Base-by-base conservation (phyloP, 139 green algal genomes). In the Micractinium conductrix region DNA sequence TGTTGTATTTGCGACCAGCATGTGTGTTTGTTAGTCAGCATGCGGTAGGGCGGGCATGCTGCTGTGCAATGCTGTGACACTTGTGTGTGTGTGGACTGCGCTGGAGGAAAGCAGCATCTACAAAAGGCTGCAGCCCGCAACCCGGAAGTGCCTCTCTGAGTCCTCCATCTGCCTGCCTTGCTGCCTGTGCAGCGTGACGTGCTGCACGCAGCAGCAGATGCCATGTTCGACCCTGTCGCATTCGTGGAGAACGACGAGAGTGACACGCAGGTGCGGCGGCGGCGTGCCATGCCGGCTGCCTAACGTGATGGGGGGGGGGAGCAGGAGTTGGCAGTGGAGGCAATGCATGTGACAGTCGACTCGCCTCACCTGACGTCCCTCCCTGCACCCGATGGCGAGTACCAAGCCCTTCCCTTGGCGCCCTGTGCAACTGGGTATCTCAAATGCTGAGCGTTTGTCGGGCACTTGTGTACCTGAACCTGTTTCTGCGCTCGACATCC, bases 181-280 rank as follows among this genome's bases (percentile, higher is more conserved):
- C 69, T 78, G 42, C 71, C 53, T 62, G 2, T 21, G 19, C 53
- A 62, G 8, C 24, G 26, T 5, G 53, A 19, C 2, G 8, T 62
- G 53, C 7, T 79, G 30, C 4, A 3, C n/a, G 44, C 72, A 6
- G 24, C 9, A 16, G 81, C 80, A 4, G 83, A 90, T 22, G 80
- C 88, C 38, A 73, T 81, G 37, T 95, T 92, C 58, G 74, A 86
- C 30, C 89, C 94, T 0, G 79, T 96, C 22, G 89, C 89, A 1
- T 97, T 86, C 65, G 81, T 97, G 19, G 91, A 96, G 12, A 91
- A 94, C 78, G 45, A 83, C 0, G 85, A 89, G 22, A 93, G 90
- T 3, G 93, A 97, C 87, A 94, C 93, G 35, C 92, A 97, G 90
- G 91, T 93, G 68, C 24, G 83, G 44, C 45, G 0, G 45, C 9